Base-by-base conservation (phyloP, 2,329 filamentous ascomycete genomes). In the Neofusicoccum parvum region DNA sequence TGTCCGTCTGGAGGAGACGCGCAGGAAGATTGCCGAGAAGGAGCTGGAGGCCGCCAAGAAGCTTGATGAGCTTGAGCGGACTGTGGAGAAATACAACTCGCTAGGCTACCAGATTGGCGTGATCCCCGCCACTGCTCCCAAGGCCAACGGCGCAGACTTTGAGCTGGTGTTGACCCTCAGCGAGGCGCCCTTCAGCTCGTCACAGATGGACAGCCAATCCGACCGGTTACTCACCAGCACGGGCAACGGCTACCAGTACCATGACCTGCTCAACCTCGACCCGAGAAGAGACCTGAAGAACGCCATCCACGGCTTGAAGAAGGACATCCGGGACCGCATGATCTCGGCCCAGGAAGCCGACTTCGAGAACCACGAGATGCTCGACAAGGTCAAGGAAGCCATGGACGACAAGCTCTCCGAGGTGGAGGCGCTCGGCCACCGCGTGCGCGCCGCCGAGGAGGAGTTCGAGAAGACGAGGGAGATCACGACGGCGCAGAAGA, bases 401-500 rank as follows among this genome's bases (percentile, higher is more conserved):
- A 95, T 99, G 78, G 94, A 97, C 75, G 94, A 99, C 79, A 97
- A 97, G 81, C 87, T 90, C 68, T 90, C 89, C 69, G 95, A 99
- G 76, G 92, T 99, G 17, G 94, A 97, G 75, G 91, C 92, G 3
- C 83, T 99, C 15, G 91, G 94, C 70, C 94, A 98, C 78, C 88
- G 91, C 49, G 91, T 96, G 51, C 88, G 92, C 39, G 92, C 92
- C 17, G 94, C 94, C 0, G 91, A 96, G 76, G 92, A 96, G 73
- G 94, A 97, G 75, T 96, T 97, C 75, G 93, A 97, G 74, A 93
- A 92, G 79, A 94, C 92, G 20, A 94, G 94, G 74, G 95, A 97
- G 68, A 87, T 88, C 66, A 94, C 91, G 7, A 91, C 87, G 51
- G 92, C 93, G 17, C 92, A 97, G 76, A 96, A 96, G 80, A 87